A percentile compares a stretch with the other conserved stretches of the same genome.
Conservation (phyloP, 495 filamentous ascomycete genomes). For the Penicillium atrosanguineum region DNA sequence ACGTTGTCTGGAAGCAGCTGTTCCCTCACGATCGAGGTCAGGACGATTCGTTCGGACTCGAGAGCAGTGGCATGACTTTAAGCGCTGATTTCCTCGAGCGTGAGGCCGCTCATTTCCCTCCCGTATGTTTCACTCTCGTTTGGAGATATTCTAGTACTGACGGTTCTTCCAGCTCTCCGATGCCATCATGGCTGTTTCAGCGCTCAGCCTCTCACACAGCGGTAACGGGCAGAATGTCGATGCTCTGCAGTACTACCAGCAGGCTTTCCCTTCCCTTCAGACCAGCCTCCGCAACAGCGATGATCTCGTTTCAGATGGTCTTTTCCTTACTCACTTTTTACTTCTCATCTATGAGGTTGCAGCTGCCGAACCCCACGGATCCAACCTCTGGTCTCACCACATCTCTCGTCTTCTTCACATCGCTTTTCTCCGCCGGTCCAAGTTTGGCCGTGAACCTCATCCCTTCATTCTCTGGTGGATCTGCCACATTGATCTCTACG, state of each 20-base stretch:
- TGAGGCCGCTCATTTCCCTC: conserved; percentile 48
- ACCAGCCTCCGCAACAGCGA: conserved; percentile 41
- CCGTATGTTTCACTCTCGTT: conserved; percentile 37
- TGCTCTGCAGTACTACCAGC: conserved; percentile 56
- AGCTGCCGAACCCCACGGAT: conserved; percentile 41
- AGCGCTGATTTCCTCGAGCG: conserved; percentile 48
- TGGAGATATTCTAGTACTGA: not conserved
- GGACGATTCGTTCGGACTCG: conserved; percentile 22
- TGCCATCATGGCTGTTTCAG: conserved; percentile 60
- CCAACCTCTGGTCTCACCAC: conserved; percentile 56
- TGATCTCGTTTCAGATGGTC: conserved; percentile 55
- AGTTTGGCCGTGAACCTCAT: conserved; percentile 46
- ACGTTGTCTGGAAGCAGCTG: conserved; percentile 41
- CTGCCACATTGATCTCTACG: conserved; percentile 55
- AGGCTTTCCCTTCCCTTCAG: conserved; percentile 50
- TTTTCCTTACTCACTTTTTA: conserved; percentile 59
- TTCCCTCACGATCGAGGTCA: conserved; percentile 24
- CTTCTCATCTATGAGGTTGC: conserved; percentile 58
- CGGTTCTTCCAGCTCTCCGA: conserved; percentile 48
- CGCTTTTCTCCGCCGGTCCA: conserved; percentile 42
- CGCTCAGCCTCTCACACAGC: conserved; percentile 52
- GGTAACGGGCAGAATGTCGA: conserved; percentile 44
- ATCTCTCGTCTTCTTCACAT: conserved; percentile 54
- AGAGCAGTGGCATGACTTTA: conserved; percentile 29
- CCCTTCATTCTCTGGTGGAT: conserved; percentile 56